Evolutionary conservation across 352 stramenopile genomes (phyloP).

Genomic region (Saprolegnia diclina): DNA sequence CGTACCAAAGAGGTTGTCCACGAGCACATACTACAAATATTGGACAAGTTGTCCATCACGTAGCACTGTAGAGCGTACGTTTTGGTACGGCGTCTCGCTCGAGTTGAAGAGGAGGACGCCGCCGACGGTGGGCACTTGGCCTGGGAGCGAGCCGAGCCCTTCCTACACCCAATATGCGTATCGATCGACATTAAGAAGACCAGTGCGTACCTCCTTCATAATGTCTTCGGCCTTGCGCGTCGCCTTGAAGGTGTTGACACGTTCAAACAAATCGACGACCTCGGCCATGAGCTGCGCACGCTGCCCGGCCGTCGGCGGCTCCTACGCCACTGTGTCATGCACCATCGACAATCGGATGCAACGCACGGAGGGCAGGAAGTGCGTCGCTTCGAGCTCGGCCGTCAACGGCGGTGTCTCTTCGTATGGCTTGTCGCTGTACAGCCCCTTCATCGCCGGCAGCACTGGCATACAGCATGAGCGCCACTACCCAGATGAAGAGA

Average conservation of each 20-base stretch:
- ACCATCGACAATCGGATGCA: background rate
- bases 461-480: slow-evolving; percentile 20
- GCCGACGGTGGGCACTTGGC: slow-evolving; percentile 76
- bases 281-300: slow-evolving; percentile 74
- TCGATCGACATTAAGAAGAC: background rate
- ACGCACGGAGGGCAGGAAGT: slow-evolving; percentile 66
- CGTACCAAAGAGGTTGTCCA: slow-evolving; percentile 79
- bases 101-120: slow-evolving; percentile 85
- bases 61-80: slow-evolving; percentile 35
- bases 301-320: slow-evolving; percentile 61
- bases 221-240: slow-evolving; percentile 66
- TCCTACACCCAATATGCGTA: slow-evolving; percentile 34
- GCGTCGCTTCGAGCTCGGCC: slow-evolving; percentile 68
- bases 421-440: slow-evolving; percentile 82
- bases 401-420: slow-evolving; percentile 64
- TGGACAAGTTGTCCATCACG: background rate
- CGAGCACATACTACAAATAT: slow-evolving; percentile 67
- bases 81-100: slow-evolving; percentile 83
- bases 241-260: slow-evolving; percentile 72
- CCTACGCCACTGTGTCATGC: slow-evolving; percentile 28
- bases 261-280: slow-evolving; percentile 76
- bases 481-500: background rate
- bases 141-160: slow-evolving; percentile 63
- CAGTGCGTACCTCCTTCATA: slow-evolving; percentile 55
- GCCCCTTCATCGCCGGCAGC: slow-evolving; percentile 57